Evolutionary conservation across 345 rosid species (phyloP).

Genomic region (thale cress (Arabidopsis thaliana)): DNA sequence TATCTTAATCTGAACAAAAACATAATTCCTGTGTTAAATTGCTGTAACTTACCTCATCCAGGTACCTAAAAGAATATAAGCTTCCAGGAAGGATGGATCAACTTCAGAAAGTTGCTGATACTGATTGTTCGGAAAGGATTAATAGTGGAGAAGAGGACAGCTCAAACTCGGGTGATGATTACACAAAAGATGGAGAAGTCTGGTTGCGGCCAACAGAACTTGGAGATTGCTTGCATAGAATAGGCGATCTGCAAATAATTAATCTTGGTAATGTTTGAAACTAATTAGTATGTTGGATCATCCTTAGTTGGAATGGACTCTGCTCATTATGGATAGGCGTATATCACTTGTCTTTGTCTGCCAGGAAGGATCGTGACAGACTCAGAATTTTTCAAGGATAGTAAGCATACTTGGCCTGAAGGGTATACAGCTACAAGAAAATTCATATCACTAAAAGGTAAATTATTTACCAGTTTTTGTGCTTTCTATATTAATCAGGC

Average conservation of each 20-base stretch:
- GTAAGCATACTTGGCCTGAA: conserved; percentile 86
- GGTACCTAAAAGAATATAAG: conserved; percentile 88
- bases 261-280: conserved; percentile 72
- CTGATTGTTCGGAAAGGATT: conserved; percentile 54
- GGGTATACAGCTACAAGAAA: conserved; percentile 90
- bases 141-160: conserved; percentile 71
- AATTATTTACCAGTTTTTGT: conserved; percentile 4
- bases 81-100: conserved; percentile 89
- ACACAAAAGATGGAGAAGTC: conserved; percentile 55
- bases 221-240: conserved; percentile 63
- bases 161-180: conserved; percentile 65
- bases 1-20: conserved; percentile 23
- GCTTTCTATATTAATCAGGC: conserved; percentile 10
- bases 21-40: conserved; percentile 22
- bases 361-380: conserved; percentile 92
- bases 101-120: conserved; percentile 61
- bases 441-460: conserved; percentile 78
- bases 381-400: conserved; percentile 79
- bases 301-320: conserved; percentile 21
- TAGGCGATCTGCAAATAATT: conserved; percentile 80
- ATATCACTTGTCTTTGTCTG: conserved; percentile 29
- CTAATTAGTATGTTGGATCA: conserved; percentile 23
- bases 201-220: conserved; percentile 55
- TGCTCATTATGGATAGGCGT: conserved; percentile 35
- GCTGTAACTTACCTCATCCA: conserved; percentile 45